Conservation (phyloP, 2,329 filamentous ascomycete species). For the Cladosporium sp. region DNA sequence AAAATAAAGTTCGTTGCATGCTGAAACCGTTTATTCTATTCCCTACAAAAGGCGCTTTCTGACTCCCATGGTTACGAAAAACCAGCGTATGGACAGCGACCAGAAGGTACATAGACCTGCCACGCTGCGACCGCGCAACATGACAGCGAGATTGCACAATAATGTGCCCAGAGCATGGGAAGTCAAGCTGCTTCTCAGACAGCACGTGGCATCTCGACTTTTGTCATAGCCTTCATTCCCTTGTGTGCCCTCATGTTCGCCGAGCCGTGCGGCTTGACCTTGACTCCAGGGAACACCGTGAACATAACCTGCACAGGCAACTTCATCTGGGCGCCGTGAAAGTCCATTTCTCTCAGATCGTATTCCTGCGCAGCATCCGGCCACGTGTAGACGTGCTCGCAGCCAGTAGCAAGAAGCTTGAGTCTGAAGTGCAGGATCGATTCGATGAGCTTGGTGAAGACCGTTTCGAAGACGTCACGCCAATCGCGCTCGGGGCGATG, state of each 20-base stretch:
- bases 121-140: no score
- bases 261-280: not conserved
- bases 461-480: not conserved
- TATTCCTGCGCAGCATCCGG: not conserved
- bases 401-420: not conserved
- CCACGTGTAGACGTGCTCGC: not conserved
- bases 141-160: no score
- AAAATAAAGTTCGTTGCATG: no score
- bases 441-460: not conserved
- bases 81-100: no score
- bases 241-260: not conserved
- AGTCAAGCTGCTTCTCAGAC: no score
- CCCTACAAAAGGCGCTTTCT: no score
- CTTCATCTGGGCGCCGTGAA: not conserved
- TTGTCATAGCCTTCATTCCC: not conserved
- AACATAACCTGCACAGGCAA: not conserved
- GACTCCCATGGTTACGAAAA: no score
- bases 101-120: no score
- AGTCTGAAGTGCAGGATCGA: not conserved
- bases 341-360: not conserved
- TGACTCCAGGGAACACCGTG: not conserved
- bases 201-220: not conserved
- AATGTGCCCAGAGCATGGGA: no score
- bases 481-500: not conserved
- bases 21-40: no score